Conservation (phyloP, 345 rosid genomes). For the Citrus cavaleriei region DNA sequence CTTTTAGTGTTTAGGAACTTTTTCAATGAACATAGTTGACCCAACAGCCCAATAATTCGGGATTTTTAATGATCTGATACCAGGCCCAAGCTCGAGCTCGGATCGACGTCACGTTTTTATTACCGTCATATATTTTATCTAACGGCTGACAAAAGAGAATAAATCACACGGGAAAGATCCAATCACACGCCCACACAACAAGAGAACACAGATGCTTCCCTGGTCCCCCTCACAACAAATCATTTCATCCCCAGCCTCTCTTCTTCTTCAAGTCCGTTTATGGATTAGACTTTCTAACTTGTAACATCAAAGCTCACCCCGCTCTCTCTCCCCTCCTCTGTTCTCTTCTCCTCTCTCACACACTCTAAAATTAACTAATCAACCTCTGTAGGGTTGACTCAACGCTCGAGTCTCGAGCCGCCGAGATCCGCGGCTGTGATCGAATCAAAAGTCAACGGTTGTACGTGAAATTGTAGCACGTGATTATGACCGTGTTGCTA, state of each 20-base stretch:
- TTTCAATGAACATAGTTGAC: not conserved
- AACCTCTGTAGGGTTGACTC: not conserved
- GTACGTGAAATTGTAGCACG: slow-evolving; percentile 4
- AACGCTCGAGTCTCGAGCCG: slow-evolving; percentile 10
- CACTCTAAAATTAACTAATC: slow-evolving; percentile 12
- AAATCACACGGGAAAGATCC: too few relatives aligned
- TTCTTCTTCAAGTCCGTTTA: slow-evolving; percentile 24
- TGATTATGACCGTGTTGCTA: not conserved
- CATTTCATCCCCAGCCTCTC: slow-evolving; percentile 6
- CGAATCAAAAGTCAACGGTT: slow-evolving; percentile 16
- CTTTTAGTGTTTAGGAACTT: too few relatives aligned
- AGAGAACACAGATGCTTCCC: slow-evolving; percentile 8
- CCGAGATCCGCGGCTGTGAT: slow-evolving; percentile 37
- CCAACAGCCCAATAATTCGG: not conserved
- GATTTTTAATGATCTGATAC: not conserved
- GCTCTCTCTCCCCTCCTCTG: slow-evolving; percentile 4
- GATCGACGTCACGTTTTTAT: not conserved
- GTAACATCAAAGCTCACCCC: not conserved
- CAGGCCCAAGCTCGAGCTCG: not conserved
- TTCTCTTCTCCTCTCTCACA: not conserved
- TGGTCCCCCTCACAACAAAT: slow-evolving; percentile 20
- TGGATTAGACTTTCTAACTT: slow-evolving; percentile 19
- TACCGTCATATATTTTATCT: too few relatives aligned
- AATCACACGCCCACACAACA: not conserved
- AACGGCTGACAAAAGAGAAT: not conserved